These are phyloP conservation scores for Sonneratia alba DNA, from an alignment of 345 rosid genomes.

Conservation along the genomic window DNA sequence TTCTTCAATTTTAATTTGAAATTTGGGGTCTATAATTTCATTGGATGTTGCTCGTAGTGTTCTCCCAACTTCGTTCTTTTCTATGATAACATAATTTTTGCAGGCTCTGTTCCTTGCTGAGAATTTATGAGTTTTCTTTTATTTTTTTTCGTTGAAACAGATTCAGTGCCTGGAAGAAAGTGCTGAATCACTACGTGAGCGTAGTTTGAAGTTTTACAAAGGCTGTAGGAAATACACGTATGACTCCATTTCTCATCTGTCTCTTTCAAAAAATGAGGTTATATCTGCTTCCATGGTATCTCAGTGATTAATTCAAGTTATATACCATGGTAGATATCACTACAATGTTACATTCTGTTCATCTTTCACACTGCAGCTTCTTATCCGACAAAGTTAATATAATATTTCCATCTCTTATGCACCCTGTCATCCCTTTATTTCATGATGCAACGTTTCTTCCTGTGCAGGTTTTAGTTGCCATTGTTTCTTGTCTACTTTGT, in stretches of 20 bases:
- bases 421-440: neutral
- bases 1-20: neutral
- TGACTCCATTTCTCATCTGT: slow-evolving; percentile 12
- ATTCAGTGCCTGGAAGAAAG: slow-evolving; percentile 86
- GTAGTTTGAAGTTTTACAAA: slow-evolving; percentile 91
- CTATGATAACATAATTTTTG: neutral
- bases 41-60: neutral
- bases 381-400: neutral
- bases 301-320: neutral
- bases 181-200: slow-evolving; percentile 72
- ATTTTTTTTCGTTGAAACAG: slow-evolving; percentile 34
- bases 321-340: neutral
- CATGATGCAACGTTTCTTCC: neutral
- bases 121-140: slow-evolving; percentile 4
- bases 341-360: neutral
- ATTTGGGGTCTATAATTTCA: neutral
- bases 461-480: neutral
- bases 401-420: neutral
- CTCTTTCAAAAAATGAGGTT: neutral
- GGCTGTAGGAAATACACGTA: slow-evolving; percentile 99
- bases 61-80: neutral
- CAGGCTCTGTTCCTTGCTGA: slow-evolving; percentile 1
- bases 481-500: neutral
- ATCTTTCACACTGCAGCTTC: neutral
- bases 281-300: neutral